Percentiles rank a stretch among this genome's conserved stretches.
Conservation (phyloP, 2,329 filamentous ascomycete species). For the Fusarium citri region DNA sequence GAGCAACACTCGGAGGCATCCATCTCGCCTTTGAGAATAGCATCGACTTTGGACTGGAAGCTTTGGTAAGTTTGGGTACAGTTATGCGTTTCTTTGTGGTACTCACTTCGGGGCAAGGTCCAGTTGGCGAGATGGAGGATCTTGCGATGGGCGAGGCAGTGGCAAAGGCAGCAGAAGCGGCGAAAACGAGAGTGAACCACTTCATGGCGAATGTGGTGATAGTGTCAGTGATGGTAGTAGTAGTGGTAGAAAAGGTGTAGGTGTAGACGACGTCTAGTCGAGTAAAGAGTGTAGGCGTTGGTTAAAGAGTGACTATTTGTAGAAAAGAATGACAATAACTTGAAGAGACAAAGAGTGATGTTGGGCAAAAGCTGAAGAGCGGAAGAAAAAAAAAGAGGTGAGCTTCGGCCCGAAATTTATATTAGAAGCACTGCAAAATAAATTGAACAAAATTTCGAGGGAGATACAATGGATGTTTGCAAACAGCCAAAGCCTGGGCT, state of each 20-base stretch:
- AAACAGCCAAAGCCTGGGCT: constrained; percentile 1
- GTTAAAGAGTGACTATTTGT: constrained; percentile 6
- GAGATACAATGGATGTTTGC: neutral
- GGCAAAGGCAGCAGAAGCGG: constrained; percentile 25
- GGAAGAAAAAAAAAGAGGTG: neutral
- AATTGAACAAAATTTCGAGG: neutral
- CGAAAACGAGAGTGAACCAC: constrained; percentile 35
- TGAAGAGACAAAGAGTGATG: neutral
- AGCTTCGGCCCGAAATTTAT: constrained; percentile 18
- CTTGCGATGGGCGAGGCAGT: constrained; percentile 29
- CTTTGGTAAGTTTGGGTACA: constrained; percentile 9
- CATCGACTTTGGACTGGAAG: constrained; percentile 50
- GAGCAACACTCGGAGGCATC: constrained; percentile 64
- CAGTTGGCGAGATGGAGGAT: constrained; percentile 49
- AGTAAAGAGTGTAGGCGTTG: neutral
- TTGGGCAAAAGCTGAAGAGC: neutral
- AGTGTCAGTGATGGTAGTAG: neutral
- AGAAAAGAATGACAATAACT: constrained; percentile 10
- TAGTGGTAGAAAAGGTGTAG: neutral
- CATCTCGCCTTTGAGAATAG: constrained; percentile 61
- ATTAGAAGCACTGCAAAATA: neutral
- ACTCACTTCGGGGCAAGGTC: constrained; percentile 53
- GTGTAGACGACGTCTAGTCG: neutral
- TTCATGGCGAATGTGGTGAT: constrained; percentile 34
- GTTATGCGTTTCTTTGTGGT: neutral